Percentiles rank a stretch among this genome's conserved stretches.
Evolutionary conservation across 305 asterid genomes (phyloP).

Genomic region (Fraxinus paxiana): DNA sequence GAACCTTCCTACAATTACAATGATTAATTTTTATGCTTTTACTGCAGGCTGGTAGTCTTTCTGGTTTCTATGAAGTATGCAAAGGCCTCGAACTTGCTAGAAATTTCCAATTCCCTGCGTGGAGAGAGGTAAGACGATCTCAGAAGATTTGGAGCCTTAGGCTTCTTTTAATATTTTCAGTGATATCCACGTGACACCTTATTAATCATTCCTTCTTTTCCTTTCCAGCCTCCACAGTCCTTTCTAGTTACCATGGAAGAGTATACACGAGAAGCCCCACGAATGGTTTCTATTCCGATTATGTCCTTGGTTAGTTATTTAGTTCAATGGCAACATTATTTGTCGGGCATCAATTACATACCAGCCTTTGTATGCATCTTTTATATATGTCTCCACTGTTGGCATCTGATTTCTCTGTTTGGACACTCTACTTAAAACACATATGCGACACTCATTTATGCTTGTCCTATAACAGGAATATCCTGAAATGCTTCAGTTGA

Average conservation of each 20-base stretch:
- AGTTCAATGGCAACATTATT: not conserved
- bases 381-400: not conserved
- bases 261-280: conserved; percentile 49
- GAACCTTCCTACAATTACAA: not conserved
- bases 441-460: not conserved
- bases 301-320: conserved; percentile 62
- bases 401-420: not conserved
- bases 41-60: conserved; percentile 75
- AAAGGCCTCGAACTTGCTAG: conserved; percentile 94
- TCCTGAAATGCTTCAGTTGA: conserved; percentile 90
- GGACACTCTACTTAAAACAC: not conserved
- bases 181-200: not conserved
- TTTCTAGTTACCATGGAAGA: conserved; percentile 59
- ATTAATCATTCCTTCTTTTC: conserved; percentile 3
- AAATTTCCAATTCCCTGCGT: conserved; percentile 88
- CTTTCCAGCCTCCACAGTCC: conserved; percentile 52
- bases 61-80: conserved; percentile 93
- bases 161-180: not conserved
- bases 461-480: conserved; percentile 53
- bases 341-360: not conserved
- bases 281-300: conserved; percentile 45
- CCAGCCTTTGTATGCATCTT: not conserved
- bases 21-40: conserved; percentile 12
- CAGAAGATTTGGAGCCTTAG: not conserved
- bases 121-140: conserved; percentile 67